These are phyloP conservation scores for Cyberlindnera xishuangbannaensis DNA, from an alignment of 805 yeast species.

Conservation along the genomic window DNA sequence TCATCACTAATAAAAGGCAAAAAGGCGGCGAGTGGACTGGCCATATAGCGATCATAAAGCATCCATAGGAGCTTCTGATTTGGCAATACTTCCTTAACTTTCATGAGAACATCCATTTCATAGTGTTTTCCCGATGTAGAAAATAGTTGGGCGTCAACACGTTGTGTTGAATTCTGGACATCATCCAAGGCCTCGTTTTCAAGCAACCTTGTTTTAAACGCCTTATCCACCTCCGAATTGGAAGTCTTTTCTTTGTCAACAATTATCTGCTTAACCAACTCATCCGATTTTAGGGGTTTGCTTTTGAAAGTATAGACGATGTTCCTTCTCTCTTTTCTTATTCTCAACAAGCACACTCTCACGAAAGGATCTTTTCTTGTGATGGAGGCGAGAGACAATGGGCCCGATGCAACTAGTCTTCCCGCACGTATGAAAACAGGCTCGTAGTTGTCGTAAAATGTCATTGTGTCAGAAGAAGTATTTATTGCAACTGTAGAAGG, in stretches of 20 bases:
- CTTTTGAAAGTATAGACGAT: constrained; percentile 5
- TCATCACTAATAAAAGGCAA: constrained; percentile 24
- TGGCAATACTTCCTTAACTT: constrained; percentile 20
- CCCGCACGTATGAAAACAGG: constrained; percentile 28
- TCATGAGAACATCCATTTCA: constrained; percentile 18
- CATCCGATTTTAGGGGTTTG: constrained; percentile 9
- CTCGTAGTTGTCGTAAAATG: constrained; percentile 26
- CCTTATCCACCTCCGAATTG: constrained; percentile 20
- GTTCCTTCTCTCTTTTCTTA: constrained; percentile 25
- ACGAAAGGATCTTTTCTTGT: constrained; percentile 28
- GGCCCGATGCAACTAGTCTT: constrained; percentile 28
- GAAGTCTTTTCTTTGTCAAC: constrained; percentile 13
- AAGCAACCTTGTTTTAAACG: constrained; percentile 27
- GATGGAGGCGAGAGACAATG: constrained; percentile 26
- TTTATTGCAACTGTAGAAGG: constrained; percentile 2
- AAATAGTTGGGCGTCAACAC: constrained; percentile 13
- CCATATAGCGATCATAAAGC: constrained; percentile 19
- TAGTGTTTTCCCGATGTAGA: constrained; percentile 9
- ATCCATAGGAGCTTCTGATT: constrained; percentile 20
- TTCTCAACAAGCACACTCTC: constrained; percentile 20
- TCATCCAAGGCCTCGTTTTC: constrained; percentile 36
- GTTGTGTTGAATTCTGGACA: constrained; percentile 16
- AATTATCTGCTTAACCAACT: constrained; percentile 17
- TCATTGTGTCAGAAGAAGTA: constrained; percentile 15
- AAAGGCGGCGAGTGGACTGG: constrained; percentile 15